These are phyloP conservation scores for Endocalyx cinctus DNA, from an alignment of 2,329 filamentous ascomycete species.

Conservation along the genomic window DNA sequence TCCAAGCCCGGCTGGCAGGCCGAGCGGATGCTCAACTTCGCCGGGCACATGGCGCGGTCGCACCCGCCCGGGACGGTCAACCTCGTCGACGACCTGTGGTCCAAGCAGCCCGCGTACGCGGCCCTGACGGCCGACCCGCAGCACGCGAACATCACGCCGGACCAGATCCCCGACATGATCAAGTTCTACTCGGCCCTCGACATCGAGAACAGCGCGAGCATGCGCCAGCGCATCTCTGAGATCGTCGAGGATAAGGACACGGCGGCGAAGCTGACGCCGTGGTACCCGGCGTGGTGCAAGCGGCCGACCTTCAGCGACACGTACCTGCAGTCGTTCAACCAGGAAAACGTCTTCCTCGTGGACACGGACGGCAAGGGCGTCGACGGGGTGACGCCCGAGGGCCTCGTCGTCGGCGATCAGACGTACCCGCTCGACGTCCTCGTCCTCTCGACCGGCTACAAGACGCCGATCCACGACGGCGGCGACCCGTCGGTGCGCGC, in stretches of 20 bases:
- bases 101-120: not conserved
- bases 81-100: not conserved
- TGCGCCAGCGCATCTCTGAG: slow-evolving; percentile 43
- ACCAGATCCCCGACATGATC: slow-evolving; percentile 33
- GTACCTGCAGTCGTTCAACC: slow-evolving; percentile 57
- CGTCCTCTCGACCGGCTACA: slow-evolving; percentile 34
- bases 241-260: slow-evolving; percentile 49
- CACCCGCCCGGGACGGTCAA: slow-evolving; percentile 18
- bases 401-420: slow-evolving; percentile 41
- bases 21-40: slow-evolving; percentile 40
- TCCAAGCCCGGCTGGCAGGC: slow-evolving; percentile 43
- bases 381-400: slow-evolving; percentile 37
- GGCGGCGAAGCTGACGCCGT: slow-evolving; percentile 41
- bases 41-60: slow-evolving; percentile 29
- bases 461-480: slow-evolving; percentile 37
- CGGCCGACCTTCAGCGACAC: slow-evolving; percentile 58
- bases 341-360: slow-evolving; percentile 51
- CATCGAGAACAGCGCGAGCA: slow-evolving; percentile 32
- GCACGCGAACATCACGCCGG: slow-evolving; percentile 8
- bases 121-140: not conserved
- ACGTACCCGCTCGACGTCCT: slow-evolving; percentile 40
- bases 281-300: slow-evolving; percentile 59
- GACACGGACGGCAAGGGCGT: slow-evolving; percentile 54
- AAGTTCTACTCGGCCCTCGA: slow-evolving; percentile 36
- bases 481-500: slow-evolving; percentile 37